Evolutionary conservation across 1,139 yeast species (phyloP), one percentile per base, ranked within the genome.

Genomic region (Yamadazyma diddensiae): DNA sequence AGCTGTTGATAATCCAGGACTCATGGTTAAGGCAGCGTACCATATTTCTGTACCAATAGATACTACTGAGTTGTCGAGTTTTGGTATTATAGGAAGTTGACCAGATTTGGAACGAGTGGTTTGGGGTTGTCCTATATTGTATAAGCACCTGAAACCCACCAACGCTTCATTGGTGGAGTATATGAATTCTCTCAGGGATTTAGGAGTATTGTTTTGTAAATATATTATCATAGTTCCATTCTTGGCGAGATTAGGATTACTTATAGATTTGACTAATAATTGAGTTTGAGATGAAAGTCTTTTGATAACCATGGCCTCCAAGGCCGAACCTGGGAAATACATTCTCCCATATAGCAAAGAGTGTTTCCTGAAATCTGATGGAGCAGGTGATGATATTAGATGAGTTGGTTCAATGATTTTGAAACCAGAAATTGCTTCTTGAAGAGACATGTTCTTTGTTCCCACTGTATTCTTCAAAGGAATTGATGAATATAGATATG

Each of bases 101-200:
- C 30, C 35, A 21, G 29, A 24, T 14, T 21, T 23, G 2, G 11
- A 11, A 10, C 28, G 33, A 7, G 30, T 32, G 11, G 41, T 37
- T 22, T 37, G 45, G 22, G 62, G 50, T 7, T 67, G 61, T 3
- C 81, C 77, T 37, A 87, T 65, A 46, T 84, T 86, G 55, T 86
- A 87, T 31, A 90, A 64, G 30, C 83, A 79, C 36, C 97, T 62
- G 42, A 86, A 73, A 0, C 98, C 98, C 17, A 87, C 48, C n/a
- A 94, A 65, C 0, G 90, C 78, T 49, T 92, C 97, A 46, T 85
- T 86, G 6, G 96, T 82, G n/a, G 95, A 84, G 55, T 79, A 87
- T 6, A 90, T 73, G 41, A 80, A 69, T 53, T 94, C 98, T 36
- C 84, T 76, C 50, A 85, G 77, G 45, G 75, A 75, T 35, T 70